Percentiles rank a stretch among this genome's conserved stretches.
These are phyloP conservation scores for Cudoniella acicularis DNA, from an alignment of 495 filamentous ascomycete species.

Conservation along the genomic window DNA sequence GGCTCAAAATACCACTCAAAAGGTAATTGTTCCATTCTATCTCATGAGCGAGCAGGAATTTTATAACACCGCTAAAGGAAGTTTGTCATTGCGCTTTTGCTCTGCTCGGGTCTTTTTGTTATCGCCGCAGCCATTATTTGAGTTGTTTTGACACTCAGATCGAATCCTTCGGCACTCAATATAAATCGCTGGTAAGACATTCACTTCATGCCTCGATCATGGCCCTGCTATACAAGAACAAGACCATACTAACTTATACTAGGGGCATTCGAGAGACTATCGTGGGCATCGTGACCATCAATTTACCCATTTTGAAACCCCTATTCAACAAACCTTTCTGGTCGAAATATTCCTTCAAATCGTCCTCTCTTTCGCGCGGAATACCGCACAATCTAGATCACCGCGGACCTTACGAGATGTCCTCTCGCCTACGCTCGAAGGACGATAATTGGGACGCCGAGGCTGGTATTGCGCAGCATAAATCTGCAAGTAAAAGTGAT, in stretches of 20 bases:
- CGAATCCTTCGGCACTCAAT: background rate
- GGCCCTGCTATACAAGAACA: too few species aligned
- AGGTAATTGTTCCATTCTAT: background rate
- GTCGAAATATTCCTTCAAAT: background rate
- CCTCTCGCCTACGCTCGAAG: background rate
- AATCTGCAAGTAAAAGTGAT: background rate
- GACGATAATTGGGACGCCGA: background rate
- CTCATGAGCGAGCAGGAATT: too few species aligned
- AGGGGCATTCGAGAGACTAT: conserved; percentile 2
- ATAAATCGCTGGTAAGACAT: background rate
- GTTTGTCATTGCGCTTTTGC: background rate
- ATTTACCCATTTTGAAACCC: background rate
- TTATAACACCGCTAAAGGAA: too few species aligned
- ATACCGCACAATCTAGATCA: background rate
- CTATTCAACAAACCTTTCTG: background rate
- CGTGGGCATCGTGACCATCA: conserved; percentile 1
- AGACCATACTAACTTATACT: background rate
- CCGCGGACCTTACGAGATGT: background rate
- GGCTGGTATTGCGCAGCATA: background rate
- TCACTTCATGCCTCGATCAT: too few species aligned
- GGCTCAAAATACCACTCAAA: background rate
- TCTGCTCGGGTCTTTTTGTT: conserved; percentile 2
- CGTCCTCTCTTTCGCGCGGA: background rate
- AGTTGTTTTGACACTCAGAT: background rate
- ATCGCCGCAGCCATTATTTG: conserved; percentile 4